Evolutionary conservation across 495 filamentous ascomycete species (phyloP).

Genomic region (Darksidea phi): DNA sequence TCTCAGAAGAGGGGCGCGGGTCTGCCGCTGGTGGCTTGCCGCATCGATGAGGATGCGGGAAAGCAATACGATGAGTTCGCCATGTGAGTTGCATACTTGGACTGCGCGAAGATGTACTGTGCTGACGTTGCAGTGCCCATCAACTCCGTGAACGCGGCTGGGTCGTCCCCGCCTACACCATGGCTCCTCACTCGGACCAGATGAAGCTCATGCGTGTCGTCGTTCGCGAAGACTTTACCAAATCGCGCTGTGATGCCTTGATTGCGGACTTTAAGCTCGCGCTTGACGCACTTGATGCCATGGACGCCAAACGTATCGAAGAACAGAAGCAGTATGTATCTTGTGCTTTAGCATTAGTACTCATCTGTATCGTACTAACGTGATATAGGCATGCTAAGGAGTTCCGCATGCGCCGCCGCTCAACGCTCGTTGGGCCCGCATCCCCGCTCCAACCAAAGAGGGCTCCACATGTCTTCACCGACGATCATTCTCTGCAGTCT

Average conservation of each 20-base stretch:
- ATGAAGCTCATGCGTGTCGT: slow-evolving; percentile 87
- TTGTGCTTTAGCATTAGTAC: slow-evolving; percentile 66
- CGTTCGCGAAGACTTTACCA: slow-evolving; percentile 82
- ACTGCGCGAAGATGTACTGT: neutral
- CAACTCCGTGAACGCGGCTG: slow-evolving; percentile 79
- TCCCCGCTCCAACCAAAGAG: slow-evolving; percentile 45
- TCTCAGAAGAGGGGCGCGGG: slow-evolving; percentile 71
- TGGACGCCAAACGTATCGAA: slow-evolving; percentile 68
- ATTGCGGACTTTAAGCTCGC: slow-evolving; percentile 72
- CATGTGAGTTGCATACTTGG: slow-evolving; percentile 25
- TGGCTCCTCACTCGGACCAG: slow-evolving; percentile 77
- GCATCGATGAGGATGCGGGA: slow-evolving; percentile 58
- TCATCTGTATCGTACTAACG: neutral
- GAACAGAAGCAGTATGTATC: slow-evolving; percentile 63
- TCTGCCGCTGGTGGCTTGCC: slow-evolving; percentile 83
- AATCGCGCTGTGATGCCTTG: slow-evolving; percentile 69
- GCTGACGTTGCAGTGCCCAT: slow-evolving; percentile 61
- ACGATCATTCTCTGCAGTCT: slow-evolving; percentile 82
- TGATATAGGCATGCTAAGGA: neutral
- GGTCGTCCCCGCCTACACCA: slow-evolving; percentile 92
- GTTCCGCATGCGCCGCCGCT: slow-evolving; percentile 6
- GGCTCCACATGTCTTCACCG: slow-evolving; percentile 67
- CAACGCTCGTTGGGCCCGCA: slow-evolving; percentile 1
- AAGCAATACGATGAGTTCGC: slow-evolving; percentile 72
- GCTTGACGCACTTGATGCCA: slow-evolving; percentile 62